These are phyloP conservation scores for Hypsizygus ulmarius DNA, from an alignment of 1,284 basidiomycete species.

Conservation along the genomic window DNA sequence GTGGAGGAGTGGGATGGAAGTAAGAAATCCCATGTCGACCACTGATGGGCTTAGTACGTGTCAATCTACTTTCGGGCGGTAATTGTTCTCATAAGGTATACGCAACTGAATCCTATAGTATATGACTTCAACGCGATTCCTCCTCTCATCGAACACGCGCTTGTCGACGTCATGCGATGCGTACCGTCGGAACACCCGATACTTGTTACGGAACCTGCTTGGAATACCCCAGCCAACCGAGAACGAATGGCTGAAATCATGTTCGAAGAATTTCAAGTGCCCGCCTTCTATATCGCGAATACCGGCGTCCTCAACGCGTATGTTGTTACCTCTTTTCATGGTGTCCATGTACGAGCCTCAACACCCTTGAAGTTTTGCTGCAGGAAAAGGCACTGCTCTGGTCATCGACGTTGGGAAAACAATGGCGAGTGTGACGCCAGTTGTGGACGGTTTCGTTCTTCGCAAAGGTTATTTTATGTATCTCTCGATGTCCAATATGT, in stretches of 20 bases:
- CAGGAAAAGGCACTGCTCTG: conserved; percentile 93
- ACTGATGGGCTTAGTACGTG: conserved; percentile 79
- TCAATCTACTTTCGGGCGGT: background rate
- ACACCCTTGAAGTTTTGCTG: conserved; percentile 75
- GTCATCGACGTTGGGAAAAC: conserved; percentile 93
- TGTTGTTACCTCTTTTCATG: conserved; percentile 29
- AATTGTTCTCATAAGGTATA: background rate
- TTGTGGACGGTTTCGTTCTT: conserved; percentile 97
- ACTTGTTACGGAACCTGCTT: conserved; percentile 92
- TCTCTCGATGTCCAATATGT: background rate
- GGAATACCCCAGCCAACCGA: conserved; percentile 89
- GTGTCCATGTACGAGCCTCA: background rate
- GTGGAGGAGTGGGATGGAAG: conserved; percentile 88
- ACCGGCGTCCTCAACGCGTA: conserved; percentile 94
- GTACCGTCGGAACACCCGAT: conserved; percentile 84
- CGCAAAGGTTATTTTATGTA: conserved; percentile 71
- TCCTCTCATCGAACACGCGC: conserved; percentile 72
- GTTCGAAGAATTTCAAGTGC: conserved; percentile 93
- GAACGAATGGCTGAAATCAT: conserved; percentile 95
- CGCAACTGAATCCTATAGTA: conserved; percentile 45
- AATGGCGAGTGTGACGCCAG: conserved; percentile 88
- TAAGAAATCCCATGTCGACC: conserved; percentile 72
- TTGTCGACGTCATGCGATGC: conserved; percentile 74
- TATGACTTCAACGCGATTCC: conserved; percentile 76
- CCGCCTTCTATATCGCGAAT: conserved; percentile 97